phyloP scores from a whole-genome alignment of 2,329 filamentous ascomycete species.

The Claviceps sorghi region DNA sequence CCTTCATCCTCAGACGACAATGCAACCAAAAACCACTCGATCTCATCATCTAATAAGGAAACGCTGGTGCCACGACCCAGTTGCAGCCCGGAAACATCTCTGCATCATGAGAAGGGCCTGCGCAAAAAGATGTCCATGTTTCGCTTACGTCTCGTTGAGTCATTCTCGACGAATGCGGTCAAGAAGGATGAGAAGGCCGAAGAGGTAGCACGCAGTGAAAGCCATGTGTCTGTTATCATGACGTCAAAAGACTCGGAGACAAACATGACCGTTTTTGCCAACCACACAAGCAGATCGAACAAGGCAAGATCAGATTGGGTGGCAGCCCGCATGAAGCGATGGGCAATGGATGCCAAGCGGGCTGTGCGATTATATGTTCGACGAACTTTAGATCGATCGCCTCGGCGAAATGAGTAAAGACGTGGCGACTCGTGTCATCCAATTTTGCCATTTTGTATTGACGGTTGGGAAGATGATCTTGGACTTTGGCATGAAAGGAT shows the following conservation, averaged over 20 bases:
- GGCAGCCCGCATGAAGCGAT: slow-evolving; percentile 17
- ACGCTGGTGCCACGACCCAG: slow-evolving; percentile 7
- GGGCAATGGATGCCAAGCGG: slow-evolving; percentile 20
- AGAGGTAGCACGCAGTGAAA: slow-evolving; percentile 4
- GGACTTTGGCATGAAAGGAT: neutral
- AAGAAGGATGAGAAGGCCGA: slow-evolving; percentile 6
- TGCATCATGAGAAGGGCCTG: slow-evolving; percentile 7
- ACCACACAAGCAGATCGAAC: neutral
- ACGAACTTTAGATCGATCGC: slow-evolving; percentile 18
- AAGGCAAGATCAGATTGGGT: slow-evolving; percentile 9
- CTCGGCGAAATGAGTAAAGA: slow-evolving; percentile 8
- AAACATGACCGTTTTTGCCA: slow-evolving; percentile 3
- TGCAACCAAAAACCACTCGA: slow-evolving; percentile 6
- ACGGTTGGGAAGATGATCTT: slow-evolving; percentile 3
- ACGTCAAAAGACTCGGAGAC: slow-evolving; percentile 1
- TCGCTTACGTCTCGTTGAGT: slow-evolving; percentile 12
- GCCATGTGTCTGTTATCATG: slow-evolving; percentile 1
- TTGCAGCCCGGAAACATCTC: slow-evolving; percentile 2
- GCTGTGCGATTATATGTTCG: slow-evolving; percentile 20
- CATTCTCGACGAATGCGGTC: slow-evolving; percentile 4
- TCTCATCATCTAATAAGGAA: slow-evolving; percentile 5
- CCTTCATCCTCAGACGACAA: slow-evolving; percentile 12
- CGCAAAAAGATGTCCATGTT: slow-evolving; percentile 19
- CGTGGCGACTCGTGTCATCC: neutral
- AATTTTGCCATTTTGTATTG: neutral